Evolutionary conservation across 768 basidiomycete species (phyloP).

Genomic region (Hemileccinum rubropunctum): DNA sequence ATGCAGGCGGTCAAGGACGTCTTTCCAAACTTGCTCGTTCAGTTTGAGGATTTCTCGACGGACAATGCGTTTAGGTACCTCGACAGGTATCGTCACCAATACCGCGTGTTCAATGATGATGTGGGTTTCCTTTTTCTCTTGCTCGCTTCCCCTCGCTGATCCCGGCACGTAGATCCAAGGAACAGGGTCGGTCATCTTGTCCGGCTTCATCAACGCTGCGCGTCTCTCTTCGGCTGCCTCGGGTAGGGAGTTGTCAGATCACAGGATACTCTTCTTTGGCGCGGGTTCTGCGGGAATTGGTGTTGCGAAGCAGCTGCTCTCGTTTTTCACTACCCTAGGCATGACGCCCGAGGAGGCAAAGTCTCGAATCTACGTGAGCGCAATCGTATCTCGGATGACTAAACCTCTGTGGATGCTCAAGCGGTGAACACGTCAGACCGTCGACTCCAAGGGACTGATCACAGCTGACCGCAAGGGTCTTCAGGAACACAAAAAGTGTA

Average conservation of each 20-base stretch:
- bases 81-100: constrained; percentile 54
- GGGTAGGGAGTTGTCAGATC: constrained; percentile 42
- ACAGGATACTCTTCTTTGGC: constrained; percentile 56
- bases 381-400: constrained; percentile 1
- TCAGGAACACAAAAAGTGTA: constrained; percentile 73
- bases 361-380: constrained; percentile 60
- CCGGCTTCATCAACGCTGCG: constrained; percentile 73
- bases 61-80: constrained; percentile 78
- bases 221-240: constrained; percentile 51
- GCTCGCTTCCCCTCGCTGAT: constrained; percentile 4
- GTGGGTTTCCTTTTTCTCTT: constrained; percentile 36
- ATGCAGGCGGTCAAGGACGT: constrained; percentile 64
- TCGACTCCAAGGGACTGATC: constrained; percentile 76
- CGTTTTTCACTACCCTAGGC: constrained; percentile 52
- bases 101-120: constrained; percentile 72
- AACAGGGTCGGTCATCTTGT: constrained; percentile 74
- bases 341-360: constrained; percentile 64
- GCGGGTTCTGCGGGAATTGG: constrained; percentile 54
- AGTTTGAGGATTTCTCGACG: constrained; percentile 77
- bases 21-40: constrained; percentile 68
- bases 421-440: constrained; percentile 43
- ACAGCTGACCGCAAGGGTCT: constrained; percentile 65
- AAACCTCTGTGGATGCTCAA: neutral
- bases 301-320: constrained; percentile 48
- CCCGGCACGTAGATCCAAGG: constrained; percentile 50